Percentiles rank a stretch among this genome's conserved stretches.
Evolutionary conservation across 1,284 basidiomycete genomes (phyloP).

Genomic region (Ustilago nuda): DNA sequence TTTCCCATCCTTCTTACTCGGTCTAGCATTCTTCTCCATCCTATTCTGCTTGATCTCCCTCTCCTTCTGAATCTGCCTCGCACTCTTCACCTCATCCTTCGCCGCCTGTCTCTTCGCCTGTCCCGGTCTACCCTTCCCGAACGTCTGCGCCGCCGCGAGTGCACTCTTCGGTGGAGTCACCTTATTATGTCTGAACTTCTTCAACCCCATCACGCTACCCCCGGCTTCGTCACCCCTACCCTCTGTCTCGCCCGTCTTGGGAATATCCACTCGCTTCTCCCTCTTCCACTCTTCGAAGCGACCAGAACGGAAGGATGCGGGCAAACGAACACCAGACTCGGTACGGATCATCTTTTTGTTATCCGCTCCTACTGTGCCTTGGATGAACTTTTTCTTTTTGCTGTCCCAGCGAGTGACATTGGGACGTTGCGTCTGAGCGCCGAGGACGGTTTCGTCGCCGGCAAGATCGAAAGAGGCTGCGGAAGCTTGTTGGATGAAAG

Average conservation of each 20-base stretch:
- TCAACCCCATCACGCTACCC: conserved; percentile 72
- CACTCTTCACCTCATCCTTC: conserved; percentile 59
- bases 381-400: conserved; percentile 94
- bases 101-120: conserved; percentile 48
- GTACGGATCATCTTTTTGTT: conserved; percentile 94
- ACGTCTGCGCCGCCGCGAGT: conserved; percentile 3
- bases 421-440: conserved; percentile 63
- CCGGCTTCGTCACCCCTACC: conserved; percentile 19
- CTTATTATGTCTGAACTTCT: conserved; percentile 56
- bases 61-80: conserved; percentile 60
- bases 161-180: conserved; percentile 50
- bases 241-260: conserved; percentile 84
- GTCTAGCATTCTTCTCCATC: conserved; percentile 63
- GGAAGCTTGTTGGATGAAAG: conserved; percentile 85
- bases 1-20: conserved; percentile 41
- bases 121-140: conserved; percentile 50
- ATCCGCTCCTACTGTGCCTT: conserved; percentile 85
- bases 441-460: conserved; percentile 75
- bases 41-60: conserved; percentile 55
- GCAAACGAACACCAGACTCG: conserved; percentile 91
- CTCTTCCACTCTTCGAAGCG: conserved; percentile 95
- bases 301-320: conserved; percentile 91
- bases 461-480: conserved; percentile 84
- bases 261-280: conserved; percentile 79
- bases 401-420: conserved; percentile 86